Evolutionary conservation across 2,329 filamentous ascomycete species (phyloP), one percentile per base, ranked within the genome.

Genomic region (Sphaceloma murrayae): DNA sequence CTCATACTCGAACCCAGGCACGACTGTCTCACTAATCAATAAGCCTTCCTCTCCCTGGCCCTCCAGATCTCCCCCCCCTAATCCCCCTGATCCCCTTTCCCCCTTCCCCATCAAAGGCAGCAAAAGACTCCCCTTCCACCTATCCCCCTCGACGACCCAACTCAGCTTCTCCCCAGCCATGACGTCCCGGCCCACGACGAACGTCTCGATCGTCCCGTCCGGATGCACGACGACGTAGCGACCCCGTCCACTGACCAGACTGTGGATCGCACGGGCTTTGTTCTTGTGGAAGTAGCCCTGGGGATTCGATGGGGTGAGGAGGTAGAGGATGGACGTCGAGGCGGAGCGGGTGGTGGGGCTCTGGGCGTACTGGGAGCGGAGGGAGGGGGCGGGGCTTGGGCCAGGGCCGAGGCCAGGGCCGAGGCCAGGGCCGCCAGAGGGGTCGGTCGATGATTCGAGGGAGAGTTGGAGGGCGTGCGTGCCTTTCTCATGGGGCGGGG

Each of bases 141-240:
- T 75, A 3, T 75, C 78, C 0, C 79, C 78, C 43, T 80, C 76
- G 5, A 85, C 78, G 48, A 81, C 66, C 79, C 79, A 84, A 57
- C 82, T 77, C 54, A 80, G 51, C 56, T 57, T 72, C 64, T 84
- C 80, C 1, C 78, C 79, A 0, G 55, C 59, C 3, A 62, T 64
- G 4, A 82, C 62, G 55, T 79, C 63, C 9, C 65, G 66, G 0
- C 78, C 80, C 1, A 83, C 80, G 3, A 78, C 58, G 52, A 80
- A 83, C 5, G 67, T 73, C 61, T 83, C 78, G n/a, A 82, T 59
- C 11, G 67, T 61, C 33, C 72, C 72, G 47, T 67, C 53, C 4
- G 36, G 36, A 16, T 82, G 75, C 22, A 84, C 72, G 1, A 82
- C 54, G 2, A 83, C 73, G 57, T 84, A 83, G 11, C 71, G 61